phyloP scores from a whole-genome alignment of 1,284 basidiomycete genomes.

The Puccinia hordei region DNA sequence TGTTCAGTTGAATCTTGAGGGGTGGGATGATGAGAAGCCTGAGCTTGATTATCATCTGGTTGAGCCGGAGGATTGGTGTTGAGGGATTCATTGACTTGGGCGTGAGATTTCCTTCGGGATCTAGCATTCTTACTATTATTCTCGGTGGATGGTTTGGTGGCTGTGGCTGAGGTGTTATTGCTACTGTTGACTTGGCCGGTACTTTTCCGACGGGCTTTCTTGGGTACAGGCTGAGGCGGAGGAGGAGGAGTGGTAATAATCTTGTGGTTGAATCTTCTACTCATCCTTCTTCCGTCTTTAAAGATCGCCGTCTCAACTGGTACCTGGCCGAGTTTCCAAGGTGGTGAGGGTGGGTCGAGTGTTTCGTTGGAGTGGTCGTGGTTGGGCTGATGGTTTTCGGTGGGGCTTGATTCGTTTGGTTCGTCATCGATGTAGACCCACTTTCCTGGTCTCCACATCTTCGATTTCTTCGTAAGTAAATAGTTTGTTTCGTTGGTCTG shows the following conservation, averaged over 20 bases:
- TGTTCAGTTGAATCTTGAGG: not conserved
- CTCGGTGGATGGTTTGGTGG: not conserved
- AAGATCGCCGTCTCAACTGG: slow-evolving; percentile 44
- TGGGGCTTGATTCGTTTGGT: slow-evolving; percentile 16
- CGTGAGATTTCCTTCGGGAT: not conserved
- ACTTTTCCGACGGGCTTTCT: not conserved
- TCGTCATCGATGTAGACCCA: slow-evolving; percentile 46
- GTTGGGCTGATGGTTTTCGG: not conserved
- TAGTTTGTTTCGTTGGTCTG: not conserved
- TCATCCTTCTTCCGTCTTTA: slow-evolving; percentile 42
- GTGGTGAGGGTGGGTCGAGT: slow-evolving; percentile 35
- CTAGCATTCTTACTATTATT: not conserved
- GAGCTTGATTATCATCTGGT: not conserved
- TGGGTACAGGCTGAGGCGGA: not conserved
- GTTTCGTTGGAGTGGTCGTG: not conserved
- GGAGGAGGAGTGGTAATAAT: not conserved
- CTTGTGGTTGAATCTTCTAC: slow-evolving; percentile 36
- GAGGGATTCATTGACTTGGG: not conserved
- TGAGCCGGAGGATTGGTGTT: not conserved
- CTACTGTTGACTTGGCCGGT: slow-evolving; percentile 6
- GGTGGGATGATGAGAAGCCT: not conserved
- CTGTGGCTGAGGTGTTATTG: not conserved
- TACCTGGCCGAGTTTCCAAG: slow-evolving; percentile 40
- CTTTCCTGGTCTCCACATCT: slow-evolving; percentile 45
- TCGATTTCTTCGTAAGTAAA: not conserved